Evolutionary conservation across 169 alveolate species (phyloP).

Genomic region (Cryptosporidium tyzzeri): DNA sequence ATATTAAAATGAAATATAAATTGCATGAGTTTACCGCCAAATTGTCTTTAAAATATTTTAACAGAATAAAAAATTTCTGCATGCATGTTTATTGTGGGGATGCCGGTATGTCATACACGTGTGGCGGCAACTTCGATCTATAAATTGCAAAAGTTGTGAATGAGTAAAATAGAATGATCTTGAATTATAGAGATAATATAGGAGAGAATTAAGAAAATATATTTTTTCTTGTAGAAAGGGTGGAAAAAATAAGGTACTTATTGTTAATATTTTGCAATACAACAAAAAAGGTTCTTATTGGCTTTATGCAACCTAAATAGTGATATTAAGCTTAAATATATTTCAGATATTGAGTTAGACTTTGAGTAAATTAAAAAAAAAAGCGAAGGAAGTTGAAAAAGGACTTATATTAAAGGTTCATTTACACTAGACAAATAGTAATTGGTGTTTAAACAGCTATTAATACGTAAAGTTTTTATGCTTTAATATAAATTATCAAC

Average conservation of each 20-base stretch:
- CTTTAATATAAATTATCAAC: background rate
- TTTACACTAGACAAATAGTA: background rate
- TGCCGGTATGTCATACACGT: slow-evolving; percentile 12
- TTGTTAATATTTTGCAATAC: background rate
- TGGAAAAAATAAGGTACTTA: background rate
- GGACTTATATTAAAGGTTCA: background rate
- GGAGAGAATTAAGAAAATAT: background rate
- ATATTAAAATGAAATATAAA: no score
- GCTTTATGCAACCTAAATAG: background rate
- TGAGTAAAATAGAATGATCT: slow-evolving; percentile 2
- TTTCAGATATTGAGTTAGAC: background rate
- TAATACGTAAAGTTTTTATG: background rate
- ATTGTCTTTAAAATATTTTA: no score
- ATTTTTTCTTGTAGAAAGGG: background rate
- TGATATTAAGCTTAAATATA: background rate
- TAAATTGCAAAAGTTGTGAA: background rate
- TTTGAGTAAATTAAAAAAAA: background rate
- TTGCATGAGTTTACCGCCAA: background rate
- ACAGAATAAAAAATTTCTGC: background rate
- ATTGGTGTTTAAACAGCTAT: slow-evolving; percentile 19
- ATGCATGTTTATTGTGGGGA: slow-evolving; percentile 1
- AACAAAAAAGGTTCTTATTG: background rate
- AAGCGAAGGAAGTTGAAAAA: background rate
- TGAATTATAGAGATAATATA: background rate
- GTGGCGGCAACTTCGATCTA: background rate